Base-by-base conservation (phyloP, 495 filamentous ascomycete genomes). In the Amniculicola lignicola region DNA sequence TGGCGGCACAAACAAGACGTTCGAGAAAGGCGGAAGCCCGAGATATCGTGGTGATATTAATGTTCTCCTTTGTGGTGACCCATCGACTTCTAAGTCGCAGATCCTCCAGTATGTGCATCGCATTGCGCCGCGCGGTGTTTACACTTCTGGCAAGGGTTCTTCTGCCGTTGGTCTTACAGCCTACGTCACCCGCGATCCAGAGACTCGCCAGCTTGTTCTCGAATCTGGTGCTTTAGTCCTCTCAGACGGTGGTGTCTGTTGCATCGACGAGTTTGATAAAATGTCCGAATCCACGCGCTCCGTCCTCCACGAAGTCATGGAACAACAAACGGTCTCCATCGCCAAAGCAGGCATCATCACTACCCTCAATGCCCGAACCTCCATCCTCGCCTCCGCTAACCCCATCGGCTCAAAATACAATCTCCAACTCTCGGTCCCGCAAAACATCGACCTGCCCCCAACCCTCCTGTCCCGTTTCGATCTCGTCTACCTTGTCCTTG, bases 331-430 rank as follows among this genome's bases (percentile, higher is more conserved):
- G 1, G 92, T 98, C 11, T 97, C 94, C 1, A 94, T 98, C 54
- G 93, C 93, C 54, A 98, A 98, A 76, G 93, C 93, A 1, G 93
- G 93, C 64, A 98, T 98, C 73, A 98, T 98, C 72, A 98, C 93
- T 2, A 97, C 93, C 0, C 77, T 98, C 56, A 98, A 98, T 66
- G 93, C 93, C 37, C 80, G 93, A 53, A 96, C 93, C 1, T 89
- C 84, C 50, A 95, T 98, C 62, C 79, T 98, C 22, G 93, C 93
- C 10, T 97, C 91, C 10, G 93, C 93, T 66, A 98, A 98, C 70
- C 93, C 93, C 6, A 97, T 98, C 63, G 93, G 93, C 55, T 93
- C 88, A 71, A 88, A 93, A 67, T 98, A 98, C 77, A 96, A 98
- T 63, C 88, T 88, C 12, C 92, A 93, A 67, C 73, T 98, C 2